Base-by-base conservation (phyloP, 495 filamentous ascomycete species). In the Oidiodendron maius region DNA sequence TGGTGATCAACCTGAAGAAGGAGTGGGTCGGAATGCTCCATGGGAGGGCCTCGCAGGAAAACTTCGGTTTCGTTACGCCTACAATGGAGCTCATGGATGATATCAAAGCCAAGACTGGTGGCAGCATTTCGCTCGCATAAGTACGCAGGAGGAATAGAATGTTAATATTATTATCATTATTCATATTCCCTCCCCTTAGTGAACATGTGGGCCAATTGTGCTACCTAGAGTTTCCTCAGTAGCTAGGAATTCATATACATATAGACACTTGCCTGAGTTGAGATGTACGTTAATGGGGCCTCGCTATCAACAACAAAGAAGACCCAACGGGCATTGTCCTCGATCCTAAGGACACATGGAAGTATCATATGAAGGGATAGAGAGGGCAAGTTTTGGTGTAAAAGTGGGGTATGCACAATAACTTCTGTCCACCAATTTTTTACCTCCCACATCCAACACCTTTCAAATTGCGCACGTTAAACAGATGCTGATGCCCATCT, bases 1-100 rank as follows among this genome's bases (percentile, higher is more conserved):
- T 41, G 39, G 39, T 41, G 11, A 20, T 41, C n/a, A 24, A 41
- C n/a, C 15, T 41, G 5, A 41, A 41, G 39, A 41, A 41, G n/a
- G 17, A 41, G 23, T 41, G 39, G 16, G 17, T 41, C 15, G 39
- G 39, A 3, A 41, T 41, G 6, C 9, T 41, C 18, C 20, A 10
- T n/a, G 39, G 39, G 4, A 24, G 9, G 8, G 9, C 6, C 15
- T 17, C 39, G 15, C 15, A 20, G 10, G 4, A 4, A 4, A 15
- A 41, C 5, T 3, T n/a, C 17, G 39, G 17, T 6, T 41, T 4
- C 23, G 20, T 24, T 21, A 41, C 16, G 8, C 10, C 39, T 5
- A n/a, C n/a, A 8, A 3, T 21, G 23, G 39, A 41, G 3, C 16
- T 41, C 17, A 41, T 41, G 11, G 20, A 41, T 10, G 39, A 41